These are phyloP conservation scores for Nigrograna mackinnonii DNA, from an alignment of 2,329 filamentous ascomycete genomes.

Conservation along the genomic window DNA sequence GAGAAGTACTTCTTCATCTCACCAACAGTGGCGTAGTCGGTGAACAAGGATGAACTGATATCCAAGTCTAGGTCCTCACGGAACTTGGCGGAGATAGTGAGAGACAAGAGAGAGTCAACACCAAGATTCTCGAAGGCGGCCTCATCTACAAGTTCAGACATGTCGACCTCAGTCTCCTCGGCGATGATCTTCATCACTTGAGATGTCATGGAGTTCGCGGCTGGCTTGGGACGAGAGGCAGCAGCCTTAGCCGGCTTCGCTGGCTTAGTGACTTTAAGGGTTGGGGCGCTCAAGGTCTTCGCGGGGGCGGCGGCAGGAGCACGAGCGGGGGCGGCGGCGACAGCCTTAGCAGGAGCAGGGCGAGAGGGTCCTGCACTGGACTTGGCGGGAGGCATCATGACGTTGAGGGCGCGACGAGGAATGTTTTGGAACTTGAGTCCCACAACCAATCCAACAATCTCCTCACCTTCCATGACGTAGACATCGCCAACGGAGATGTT, in stretches of 20 bases:
- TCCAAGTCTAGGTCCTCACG: constrained; percentile 64
- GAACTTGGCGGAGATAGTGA: constrained; percentile 43
- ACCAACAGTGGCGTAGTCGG: constrained; percentile 62
- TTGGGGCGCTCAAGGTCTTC: constrained; percentile 34
- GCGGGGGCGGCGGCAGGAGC: constrained; percentile 31
- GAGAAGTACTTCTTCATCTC: constrained; percentile 62
- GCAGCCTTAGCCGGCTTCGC: constrained; percentile 53
- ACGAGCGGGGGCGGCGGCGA: constrained; percentile 38
- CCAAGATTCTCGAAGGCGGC: constrained; percentile 65
- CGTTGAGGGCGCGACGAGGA: constrained; percentile 67
- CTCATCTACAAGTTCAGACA: constrained; percentile 62
- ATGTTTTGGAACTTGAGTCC: constrained; percentile 71
- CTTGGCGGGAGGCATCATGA: constrained; percentile 63
- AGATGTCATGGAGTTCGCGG: constrained; percentile 51
- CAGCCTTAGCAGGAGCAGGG: constrained; percentile 40
- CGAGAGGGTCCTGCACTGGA: constrained; percentile 44
- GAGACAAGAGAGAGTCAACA: constrained; percentile 49
- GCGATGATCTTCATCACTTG: constrained; percentile 68
- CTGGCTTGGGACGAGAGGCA: constrained; percentile 45
- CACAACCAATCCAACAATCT: constrained; percentile 61
- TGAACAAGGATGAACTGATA: constrained; percentile 62
- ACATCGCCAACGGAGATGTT: constrained; percentile 64
- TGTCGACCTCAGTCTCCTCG: constrained; percentile 64
- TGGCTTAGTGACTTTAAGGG: constrained; percentile 56
- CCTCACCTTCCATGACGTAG: constrained; percentile 62